A percentile compares a stretch with the other conserved stretches of the same genome.
Conservation (phyloP, 495 filamentous ascomycete genomes). For the Geopyxis carbonaria region DNA sequence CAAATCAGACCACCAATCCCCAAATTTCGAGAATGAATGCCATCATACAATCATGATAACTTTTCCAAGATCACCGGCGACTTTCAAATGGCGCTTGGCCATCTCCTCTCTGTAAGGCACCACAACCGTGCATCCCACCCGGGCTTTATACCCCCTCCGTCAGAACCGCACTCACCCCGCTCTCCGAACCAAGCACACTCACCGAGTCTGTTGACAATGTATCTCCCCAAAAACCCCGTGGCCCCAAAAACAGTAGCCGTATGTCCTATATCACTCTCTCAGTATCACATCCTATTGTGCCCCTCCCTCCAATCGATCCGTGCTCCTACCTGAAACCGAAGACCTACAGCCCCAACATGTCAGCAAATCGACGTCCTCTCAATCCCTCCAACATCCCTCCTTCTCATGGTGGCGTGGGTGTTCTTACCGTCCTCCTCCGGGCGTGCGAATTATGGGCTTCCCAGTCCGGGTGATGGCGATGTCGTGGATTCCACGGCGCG, state of each 20-base stretch:
- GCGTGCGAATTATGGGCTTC: constrained; percentile 61
- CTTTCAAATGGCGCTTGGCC: constrained; percentile 89
- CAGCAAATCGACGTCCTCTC: constrained; percentile 9
- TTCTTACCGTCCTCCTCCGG: constrained; percentile 51
- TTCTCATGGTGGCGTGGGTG: no score
- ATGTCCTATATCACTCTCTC: constrained; percentile 43
- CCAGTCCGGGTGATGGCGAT: constrained; percentile 71
- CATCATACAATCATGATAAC: constrained; percentile 60
- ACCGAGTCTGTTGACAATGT: constrained; percentile 95
- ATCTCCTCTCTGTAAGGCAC: constrained; percentile 94
- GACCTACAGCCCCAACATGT: constrained; percentile 36
- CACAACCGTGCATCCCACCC: constrained; percentile 81
- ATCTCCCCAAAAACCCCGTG: constrained; percentile 86
- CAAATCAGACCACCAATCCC: not conserved
- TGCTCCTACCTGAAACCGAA: constrained; percentile 57
- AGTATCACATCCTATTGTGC: not conserved
- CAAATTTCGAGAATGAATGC: not conserved
- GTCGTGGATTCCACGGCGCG: constrained; percentile 49
- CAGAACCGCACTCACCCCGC: constrained; percentile 18
- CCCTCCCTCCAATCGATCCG: not conserved
- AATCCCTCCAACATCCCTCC: constrained; percentile 3
- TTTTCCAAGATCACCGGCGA: constrained; percentile 79
- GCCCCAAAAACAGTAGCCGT: constrained; percentile 97
- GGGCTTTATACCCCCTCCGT: constrained; percentile 38
- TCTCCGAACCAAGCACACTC: constrained; percentile 21